Percentiles rank a stretch among this genome's conserved stretches.
These are phyloP conservation scores for Fusarium nurragi DNA, from an alignment of 2,329 filamentous ascomycete genomes.

Conservation along the genomic window DNA sequence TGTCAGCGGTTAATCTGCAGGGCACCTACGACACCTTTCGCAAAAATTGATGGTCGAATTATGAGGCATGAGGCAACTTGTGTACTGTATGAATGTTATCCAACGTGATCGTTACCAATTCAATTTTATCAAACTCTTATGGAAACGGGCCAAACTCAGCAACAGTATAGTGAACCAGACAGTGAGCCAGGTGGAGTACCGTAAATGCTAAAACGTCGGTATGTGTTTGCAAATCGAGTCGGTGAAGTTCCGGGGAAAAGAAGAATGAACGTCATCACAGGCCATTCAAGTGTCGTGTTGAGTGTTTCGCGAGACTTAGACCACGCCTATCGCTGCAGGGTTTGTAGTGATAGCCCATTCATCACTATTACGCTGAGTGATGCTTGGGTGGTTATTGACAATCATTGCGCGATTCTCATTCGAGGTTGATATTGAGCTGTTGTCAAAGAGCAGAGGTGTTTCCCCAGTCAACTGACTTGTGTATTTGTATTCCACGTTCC, in stretches of 20 bases:
- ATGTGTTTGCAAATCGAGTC: constrained; percentile 34
- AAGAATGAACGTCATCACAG: constrained; percentile 33
- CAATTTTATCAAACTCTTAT: background rate
- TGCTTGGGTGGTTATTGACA: background rate
- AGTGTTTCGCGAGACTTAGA: constrained; percentile 27
- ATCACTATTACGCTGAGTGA: background rate
- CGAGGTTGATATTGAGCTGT: background rate
- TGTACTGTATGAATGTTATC: background rate
- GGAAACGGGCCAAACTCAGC: background rate
- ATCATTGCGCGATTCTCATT: constrained; percentile 7
- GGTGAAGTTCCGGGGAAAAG: constrained; percentile 44
- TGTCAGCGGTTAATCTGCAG: constrained; percentile 33
- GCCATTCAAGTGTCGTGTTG: constrained; percentile 14
- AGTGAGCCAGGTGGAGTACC: constrained; percentile 16
- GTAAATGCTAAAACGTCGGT: constrained; percentile 21
- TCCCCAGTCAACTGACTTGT: constrained; percentile 23
- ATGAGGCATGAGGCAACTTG: background rate
- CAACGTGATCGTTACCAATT: background rate
- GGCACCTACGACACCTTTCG: constrained; percentile 4
- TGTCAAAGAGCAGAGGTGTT: constrained; percentile 10
- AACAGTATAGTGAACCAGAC: background rate
- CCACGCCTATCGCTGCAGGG: constrained; percentile 9
- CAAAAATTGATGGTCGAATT: background rate
- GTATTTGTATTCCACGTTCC: constrained; percentile 32
- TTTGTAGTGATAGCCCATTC: background rate